Base-by-base conservation (phyloP, 202 grass and related monocot species). In the Schoenoplectus triqueter region DNA sequence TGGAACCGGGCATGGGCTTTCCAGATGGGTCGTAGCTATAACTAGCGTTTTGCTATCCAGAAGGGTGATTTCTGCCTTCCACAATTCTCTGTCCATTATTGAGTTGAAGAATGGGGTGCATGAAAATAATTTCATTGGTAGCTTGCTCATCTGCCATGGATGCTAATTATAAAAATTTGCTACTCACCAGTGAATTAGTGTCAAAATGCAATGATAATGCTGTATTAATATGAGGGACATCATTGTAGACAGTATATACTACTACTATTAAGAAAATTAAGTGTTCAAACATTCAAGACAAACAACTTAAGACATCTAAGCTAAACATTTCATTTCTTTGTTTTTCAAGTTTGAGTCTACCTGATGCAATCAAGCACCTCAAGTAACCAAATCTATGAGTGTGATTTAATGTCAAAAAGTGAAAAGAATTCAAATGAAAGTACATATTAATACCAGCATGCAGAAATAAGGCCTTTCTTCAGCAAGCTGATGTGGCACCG, bases 1-100 rank as follows among this genome's bases (percentile, higher is more conserved):
- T 82, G 95, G 92, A 50, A 76, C 82, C 72, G 95, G 95, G 63
- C 91, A 95, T 46, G 95, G 95, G 18, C 91, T 95, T 86, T 98
- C 95, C 18, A 98, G 91, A 51, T 98, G 95, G 50, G 83, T 89
- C 10, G 95, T 95, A 0, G 85, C 95, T 73, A 98, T 6, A 2
- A 74, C 44, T 57, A 98, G 21, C 3, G 56, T 90, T 31, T 48
- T 62, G 7, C 10, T 10, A 44, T 65, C 72, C 74, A 85, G 87
- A 8, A 22, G 64, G 20, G 72, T 74, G 19, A 93, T 56, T 64
- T 73, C 59, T 68, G 87, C 63, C n/a, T 85, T 71, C 84, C 89
- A 93, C 5, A 98, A 72, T 83, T 95, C 95, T 49, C 95, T 93
- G 80, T 86, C 90, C 92, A 95, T 98, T 85, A 86, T 74, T 10